Evolutionary conservation across 2,329 filamentous ascomycete genomes (phyloP).

Genomic region (Penicillium expansum): DNA sequence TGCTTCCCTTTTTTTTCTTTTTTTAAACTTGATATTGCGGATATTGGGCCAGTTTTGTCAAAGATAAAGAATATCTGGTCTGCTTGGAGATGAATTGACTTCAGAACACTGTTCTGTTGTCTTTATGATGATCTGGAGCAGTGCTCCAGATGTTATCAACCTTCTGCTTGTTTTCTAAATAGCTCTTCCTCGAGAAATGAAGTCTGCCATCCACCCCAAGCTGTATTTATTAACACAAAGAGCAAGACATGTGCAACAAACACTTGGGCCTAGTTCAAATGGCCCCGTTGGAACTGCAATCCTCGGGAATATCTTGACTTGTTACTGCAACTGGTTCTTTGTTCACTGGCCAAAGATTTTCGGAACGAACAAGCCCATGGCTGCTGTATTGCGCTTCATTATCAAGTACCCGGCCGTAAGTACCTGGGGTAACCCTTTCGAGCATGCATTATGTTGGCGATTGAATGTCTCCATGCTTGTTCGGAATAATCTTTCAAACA

Average conservation of each 20-base stretch:
- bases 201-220: not conserved
- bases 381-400: not conserved
- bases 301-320: not conserved
- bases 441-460: not conserved
- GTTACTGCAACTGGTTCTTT: not conserved
- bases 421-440: not conserved
- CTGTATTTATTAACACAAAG: not conserved
- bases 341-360: not conserved
- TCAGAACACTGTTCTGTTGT: not conserved
- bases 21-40: conserved; percentile 3
- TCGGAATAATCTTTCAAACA: not conserved
- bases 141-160: not conserved
- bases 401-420: not conserved
- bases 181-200: not conserved
- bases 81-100: not conserved
- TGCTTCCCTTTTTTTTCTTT: conserved; percentile 6
- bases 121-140: not conserved
- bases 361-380: not conserved
- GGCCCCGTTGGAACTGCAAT: not conserved
- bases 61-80: not conserved
- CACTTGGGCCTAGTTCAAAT: not conserved
- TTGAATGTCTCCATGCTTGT: not conserved
- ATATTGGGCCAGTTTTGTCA: not conserved
- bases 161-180: not conserved
- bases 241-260: not conserved